Evolutionary conservation across 352 stramenopile species (phyloP).

Genomic region (Pythium utonaiense): DNA sequence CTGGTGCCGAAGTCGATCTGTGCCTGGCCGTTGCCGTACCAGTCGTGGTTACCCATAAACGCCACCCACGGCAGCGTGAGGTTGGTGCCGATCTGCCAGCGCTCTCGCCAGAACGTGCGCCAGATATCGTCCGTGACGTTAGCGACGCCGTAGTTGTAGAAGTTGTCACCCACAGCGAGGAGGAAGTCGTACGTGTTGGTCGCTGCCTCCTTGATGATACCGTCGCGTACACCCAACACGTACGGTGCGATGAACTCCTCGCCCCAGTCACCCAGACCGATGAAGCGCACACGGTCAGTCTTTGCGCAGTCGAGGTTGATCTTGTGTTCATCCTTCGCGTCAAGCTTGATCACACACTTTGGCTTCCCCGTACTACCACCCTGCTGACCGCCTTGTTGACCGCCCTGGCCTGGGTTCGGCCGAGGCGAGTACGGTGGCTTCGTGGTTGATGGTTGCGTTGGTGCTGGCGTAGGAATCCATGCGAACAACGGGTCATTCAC

Average conservation of each 20-base stretch:
- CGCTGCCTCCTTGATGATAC: slow-evolving; percentile 24
- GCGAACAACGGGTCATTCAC: slow-evolving; percentile 6
- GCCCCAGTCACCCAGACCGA: slow-evolving; percentile 35
- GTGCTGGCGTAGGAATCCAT: slow-evolving; percentile 1
- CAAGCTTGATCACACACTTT: slow-evolving; percentile 6
- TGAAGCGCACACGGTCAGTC: slow-evolving; percentile 30
- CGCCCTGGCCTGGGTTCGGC: not conserved
- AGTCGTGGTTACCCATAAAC: slow-evolving; percentile 41
- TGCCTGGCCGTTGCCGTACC: slow-evolving; percentile 31
- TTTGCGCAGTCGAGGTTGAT: slow-evolving; percentile 15
- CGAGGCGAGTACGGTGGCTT: not conserved
- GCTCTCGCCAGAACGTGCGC: slow-evolving; percentile 31
- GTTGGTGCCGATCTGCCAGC: slow-evolving; percentile 30
- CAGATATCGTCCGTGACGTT: slow-evolving; percentile 28
- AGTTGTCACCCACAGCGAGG: slow-evolving; percentile 40
- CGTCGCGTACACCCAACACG: slow-evolving; percentile 32
- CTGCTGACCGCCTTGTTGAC: not conserved
- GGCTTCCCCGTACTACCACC: not conserved
- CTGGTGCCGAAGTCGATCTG: slow-evolving; percentile 30
- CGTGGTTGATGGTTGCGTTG: slow-evolving; percentile 3
- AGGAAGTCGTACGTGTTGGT: slow-evolving; percentile 32
- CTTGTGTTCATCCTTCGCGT: slow-evolving; percentile 9
- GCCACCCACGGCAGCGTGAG: slow-evolving; percentile 37
- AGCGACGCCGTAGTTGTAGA: slow-evolving; percentile 35
- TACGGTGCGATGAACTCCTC: slow-evolving; percentile 25